Evolutionary conservation across 2,329 filamentous ascomycete species (phyloP).

Genomic region (Cordyceps cicadae): DNA sequence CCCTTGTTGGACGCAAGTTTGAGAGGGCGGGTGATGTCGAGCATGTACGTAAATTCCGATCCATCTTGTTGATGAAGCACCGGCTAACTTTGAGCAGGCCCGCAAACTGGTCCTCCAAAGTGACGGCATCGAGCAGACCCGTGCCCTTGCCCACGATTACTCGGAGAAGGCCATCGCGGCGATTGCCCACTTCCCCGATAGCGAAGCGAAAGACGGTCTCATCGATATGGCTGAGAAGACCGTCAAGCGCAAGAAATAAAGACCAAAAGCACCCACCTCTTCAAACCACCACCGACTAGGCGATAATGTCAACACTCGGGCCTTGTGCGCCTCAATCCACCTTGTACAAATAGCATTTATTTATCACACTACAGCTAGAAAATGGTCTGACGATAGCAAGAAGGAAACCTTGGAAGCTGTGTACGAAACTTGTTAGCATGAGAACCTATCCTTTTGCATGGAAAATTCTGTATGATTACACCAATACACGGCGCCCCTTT

Average conservation of each 20-base stretch:
- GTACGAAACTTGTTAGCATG: neutral
- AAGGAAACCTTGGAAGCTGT: neutral
- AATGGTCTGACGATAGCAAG: neutral
- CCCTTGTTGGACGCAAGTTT: constrained; percentile 88
- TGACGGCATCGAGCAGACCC: constrained; percentile 85
- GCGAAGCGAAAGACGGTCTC: constrained; percentile 85
- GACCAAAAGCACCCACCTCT: neutral
- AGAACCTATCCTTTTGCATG: neutral
- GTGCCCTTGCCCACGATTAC: constrained; percentile 83
- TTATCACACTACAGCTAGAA: neutral
- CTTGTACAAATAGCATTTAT: constrained; percentile 15
- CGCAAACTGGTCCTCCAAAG: constrained; percentile 75
- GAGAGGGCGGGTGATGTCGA: constrained; percentile 72
- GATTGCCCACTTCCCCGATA: constrained; percentile 80
- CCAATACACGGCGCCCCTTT: constrained; percentile 1
- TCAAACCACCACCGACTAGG: constrained; percentile 13
- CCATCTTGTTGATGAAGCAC: neutral
- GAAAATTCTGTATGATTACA: constrained; percentile 1
- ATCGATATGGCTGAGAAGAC: constrained; percentile 93
- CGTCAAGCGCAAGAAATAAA: constrained; percentile 74
- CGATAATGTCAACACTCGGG: constrained; percentile 1
- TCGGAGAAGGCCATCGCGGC: constrained; percentile 78
- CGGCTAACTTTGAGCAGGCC: constrained; percentile 48
- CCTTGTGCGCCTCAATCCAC: neutral
- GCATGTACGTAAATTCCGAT: constrained; percentile 50